Percentiles rank a stretch among this genome's conserved stretches.
Evolutionary conservation across 495 filamentous ascomycete genomes (phyloP).

Genomic region (Aspergillus biplanus): DNA sequence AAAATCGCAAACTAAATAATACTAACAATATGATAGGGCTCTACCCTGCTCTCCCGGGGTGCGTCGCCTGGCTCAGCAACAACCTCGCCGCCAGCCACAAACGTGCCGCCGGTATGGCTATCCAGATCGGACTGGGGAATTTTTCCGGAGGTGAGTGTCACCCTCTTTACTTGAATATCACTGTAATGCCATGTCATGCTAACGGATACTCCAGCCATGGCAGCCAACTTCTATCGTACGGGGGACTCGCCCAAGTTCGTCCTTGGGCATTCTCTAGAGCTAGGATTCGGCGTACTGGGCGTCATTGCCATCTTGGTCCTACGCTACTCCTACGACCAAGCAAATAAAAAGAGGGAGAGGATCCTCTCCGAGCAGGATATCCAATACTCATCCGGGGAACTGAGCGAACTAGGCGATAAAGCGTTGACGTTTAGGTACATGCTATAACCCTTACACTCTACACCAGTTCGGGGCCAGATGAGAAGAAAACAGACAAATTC

Average conservation of each 20-base stretch:
- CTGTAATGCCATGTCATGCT: background rate
- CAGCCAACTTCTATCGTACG: slow-evolving; percentile 74
- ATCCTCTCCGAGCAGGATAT: slow-evolving; percentile 51
- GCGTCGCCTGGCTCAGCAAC: slow-evolving; percentile 70
- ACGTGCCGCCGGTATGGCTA: slow-evolving; percentile 70
- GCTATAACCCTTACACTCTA: slow-evolving; percentile 14
- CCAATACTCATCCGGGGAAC: slow-evolving; percentile 52
- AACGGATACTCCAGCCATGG: slow-evolving; percentile 54
- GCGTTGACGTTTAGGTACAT: slow-evolving; percentile 68
- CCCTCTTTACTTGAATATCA: background rate
- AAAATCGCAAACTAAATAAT: slow-evolving; percentile 40
- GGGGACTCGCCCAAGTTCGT: slow-evolving; percentile 65
- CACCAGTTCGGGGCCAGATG: too few species aligned
- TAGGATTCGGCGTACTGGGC: slow-evolving; percentile 65
- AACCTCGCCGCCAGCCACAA: slow-evolving; percentile 74
- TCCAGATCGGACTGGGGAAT: slow-evolving; percentile 76
- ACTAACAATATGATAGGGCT: slow-evolving; percentile 28
- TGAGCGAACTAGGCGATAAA: slow-evolving; percentile 64
- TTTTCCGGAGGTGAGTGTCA: slow-evolving; percentile 56
- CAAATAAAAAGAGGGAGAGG: slow-evolving; percentile 63
- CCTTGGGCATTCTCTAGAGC: slow-evolving; percentile 69
- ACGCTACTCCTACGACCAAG: slow-evolving; percentile 55
- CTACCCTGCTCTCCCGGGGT: slow-evolving; percentile 57
- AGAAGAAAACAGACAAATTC: too few species aligned
- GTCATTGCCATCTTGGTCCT: slow-evolving; percentile 59